Conservation (phyloP, 2,329 filamentous ascomycete species). For the Ramichloridium luteum region DNA sequence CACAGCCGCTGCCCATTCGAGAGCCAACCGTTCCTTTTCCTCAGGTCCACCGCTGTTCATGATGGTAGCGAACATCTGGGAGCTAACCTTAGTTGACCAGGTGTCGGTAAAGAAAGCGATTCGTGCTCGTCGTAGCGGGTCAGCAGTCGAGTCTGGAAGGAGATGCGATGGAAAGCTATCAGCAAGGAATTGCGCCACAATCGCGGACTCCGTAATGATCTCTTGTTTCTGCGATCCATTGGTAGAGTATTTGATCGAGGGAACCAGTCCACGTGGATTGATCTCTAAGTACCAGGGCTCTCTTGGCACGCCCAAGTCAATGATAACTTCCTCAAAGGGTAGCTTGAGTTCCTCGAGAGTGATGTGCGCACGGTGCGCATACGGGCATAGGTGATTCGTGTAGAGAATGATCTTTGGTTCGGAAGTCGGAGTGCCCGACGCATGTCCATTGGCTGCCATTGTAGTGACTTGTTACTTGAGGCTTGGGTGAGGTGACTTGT, state of each 20-base stretch:
- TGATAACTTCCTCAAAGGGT: constrained; percentile 29
- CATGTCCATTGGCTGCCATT: constrained; percentile 12
- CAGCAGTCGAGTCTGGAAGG: constrained; percentile 42
- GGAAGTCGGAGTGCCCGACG: constrained; percentile 16
- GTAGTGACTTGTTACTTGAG: too few relatives aligned
- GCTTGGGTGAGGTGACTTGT: too few relatives aligned
- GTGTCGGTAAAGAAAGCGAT: constrained; percentile 63
- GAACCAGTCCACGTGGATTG: constrained; percentile 70
- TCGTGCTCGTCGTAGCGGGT: constrained; percentile 42
- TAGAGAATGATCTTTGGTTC: constrained; percentile 51
- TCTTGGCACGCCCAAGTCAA: constrained; percentile 58
- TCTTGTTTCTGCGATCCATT: constrained; percentile 35
- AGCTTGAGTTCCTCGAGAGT: constrained; percentile 22
- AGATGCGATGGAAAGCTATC: constrained; percentile 59
- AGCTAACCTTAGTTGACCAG: constrained; percentile 48
- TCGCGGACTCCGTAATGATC: constrained; percentile 60
- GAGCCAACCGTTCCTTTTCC: constrained; percentile 38
- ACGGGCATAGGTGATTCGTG: constrained; percentile 59
- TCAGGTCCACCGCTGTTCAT: constrained; percentile 33
- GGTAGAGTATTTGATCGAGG: constrained; percentile 50
- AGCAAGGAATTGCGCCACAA: constrained; percentile 60
- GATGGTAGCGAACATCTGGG: constrained; percentile 35
- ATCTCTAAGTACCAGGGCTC: constrained; percentile 62
- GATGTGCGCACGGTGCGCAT: constrained; percentile 54
- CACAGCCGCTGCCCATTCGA: constrained; percentile 44